Evolutionary conservation across 2,329 filamentous ascomycete genomes (phyloP), one percentile per base, ranked within the genome.

Genomic region (Rhynchosporium secalis): DNA sequence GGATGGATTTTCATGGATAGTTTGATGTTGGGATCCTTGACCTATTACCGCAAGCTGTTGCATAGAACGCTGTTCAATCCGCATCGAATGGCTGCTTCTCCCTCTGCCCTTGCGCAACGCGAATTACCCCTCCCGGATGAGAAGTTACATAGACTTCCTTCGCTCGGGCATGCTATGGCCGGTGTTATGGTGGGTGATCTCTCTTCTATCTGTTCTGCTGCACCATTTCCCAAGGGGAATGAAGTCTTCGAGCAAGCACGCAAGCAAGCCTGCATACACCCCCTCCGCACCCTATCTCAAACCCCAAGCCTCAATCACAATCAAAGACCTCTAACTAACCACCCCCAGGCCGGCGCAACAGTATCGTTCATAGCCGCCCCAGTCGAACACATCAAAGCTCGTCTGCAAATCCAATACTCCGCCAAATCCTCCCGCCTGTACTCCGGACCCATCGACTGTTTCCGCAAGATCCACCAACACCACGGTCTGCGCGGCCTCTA

Each of bases 1-100:
- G 95, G 95, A 70, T 98, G 95, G 95, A 96, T 98, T 90, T 91
- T 96, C 72, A 98, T 98, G 94, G 95, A 99, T 79, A 83, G 80
- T 47, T 75, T 88, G 63, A 96, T 98, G 93, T 15, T 98, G 40
- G 95, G 95, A 47, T 96, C 91, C 20, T 80, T 99, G 68, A 96
- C 90, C 29, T 84, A 96, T 56, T 98, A 98, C 79, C 90, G 94
- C 43, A 88, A 91, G 54, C 76, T 97, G 51, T 80, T 98, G 15
- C 88, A 90, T 66, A 88, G 95, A 72, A 84, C 92, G 69, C 78
- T 97, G 71, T 97, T 95, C 78, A 83, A 81, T 69, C 85, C 78
- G 1, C 72, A 75, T 33, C 71, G 78, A 59, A 63, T 67, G 40
- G 55, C 61, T 76, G 75, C 60, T 59, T 66, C 65, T 9, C 67